A percentile compares a stretch with the other conserved stretches of the same genome.
These are phyloP conservation scores for Alnus glutinosa DNA, from an alignment of 306 rosid species.

Conservation along the genomic window DNA sequence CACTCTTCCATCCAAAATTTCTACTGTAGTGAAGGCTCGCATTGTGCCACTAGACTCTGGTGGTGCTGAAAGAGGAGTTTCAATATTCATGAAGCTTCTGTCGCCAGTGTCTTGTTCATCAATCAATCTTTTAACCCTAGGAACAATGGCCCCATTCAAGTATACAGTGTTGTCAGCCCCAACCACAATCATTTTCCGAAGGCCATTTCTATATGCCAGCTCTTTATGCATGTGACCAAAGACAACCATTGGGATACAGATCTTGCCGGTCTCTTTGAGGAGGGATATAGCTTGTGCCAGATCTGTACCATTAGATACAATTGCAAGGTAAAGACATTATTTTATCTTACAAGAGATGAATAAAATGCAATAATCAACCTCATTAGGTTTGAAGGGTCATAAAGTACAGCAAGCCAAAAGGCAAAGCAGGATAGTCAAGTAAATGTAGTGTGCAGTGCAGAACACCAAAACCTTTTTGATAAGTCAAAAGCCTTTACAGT, in stretches of 20 bases:
- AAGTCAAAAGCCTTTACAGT: constrained; percentile 19
- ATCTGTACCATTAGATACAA: constrained; percentile 43
- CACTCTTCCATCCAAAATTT: constrained; percentile 56
- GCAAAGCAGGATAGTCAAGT: constrained; percentile 4
- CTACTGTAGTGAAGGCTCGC: constrained; percentile 75
- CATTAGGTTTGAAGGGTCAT: not conserved
- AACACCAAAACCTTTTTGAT: not conserved
- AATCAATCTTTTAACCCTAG: constrained; percentile 53
- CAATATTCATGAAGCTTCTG: constrained; percentile 27
- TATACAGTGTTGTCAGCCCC: constrained; percentile 61
- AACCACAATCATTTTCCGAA: constrained; percentile 72
- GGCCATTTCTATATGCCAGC: constrained; percentile 67
- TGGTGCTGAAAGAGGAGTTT: constrained; percentile 27
- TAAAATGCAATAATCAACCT: constrained; percentile 1
- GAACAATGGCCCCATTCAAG: constrained; percentile 89
- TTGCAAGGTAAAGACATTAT: constrained; percentile 17
- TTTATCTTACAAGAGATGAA: constrained; percentile 13
- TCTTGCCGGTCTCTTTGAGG: constrained; percentile 51
- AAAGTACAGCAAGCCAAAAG: constrained; percentile 22
- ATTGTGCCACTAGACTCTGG: constrained; percentile 46
- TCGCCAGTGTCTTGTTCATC: constrained; percentile 32
- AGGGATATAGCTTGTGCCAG: constrained; percentile 60
- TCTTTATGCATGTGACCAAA: constrained; percentile 89
- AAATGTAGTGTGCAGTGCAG: not conserved
- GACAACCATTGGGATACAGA: constrained; percentile 62